phyloP scores from a whole-genome alignment of 192 early-diverging fungal genomes.

The Backusella morwellensis region DNA sequence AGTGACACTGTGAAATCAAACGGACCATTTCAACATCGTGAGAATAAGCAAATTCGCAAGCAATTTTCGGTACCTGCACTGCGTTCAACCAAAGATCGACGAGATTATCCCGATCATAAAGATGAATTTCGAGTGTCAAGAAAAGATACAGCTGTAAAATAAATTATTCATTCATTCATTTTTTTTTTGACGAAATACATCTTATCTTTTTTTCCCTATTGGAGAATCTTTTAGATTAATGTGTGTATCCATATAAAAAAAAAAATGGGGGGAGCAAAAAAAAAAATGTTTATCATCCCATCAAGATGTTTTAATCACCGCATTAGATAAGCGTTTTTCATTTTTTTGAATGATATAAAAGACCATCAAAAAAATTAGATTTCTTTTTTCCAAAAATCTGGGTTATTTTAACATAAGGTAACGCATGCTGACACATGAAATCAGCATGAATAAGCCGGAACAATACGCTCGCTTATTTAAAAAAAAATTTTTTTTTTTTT shows the following conservation, averaged over 20 bases:
- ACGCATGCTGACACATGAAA: conserved; percentile 18
- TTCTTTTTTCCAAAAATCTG: conserved; percentile 7
- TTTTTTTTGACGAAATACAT: background rate
- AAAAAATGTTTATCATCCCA: background rate
- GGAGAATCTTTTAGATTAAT: background rate
- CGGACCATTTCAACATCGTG: background rate
- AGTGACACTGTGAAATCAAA: conserved; percentile 6
- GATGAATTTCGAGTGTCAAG: background rate
- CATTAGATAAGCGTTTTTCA: background rate
- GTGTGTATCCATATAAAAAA: background rate
- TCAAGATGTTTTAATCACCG: conserved; percentile 7
- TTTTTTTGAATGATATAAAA: conserved; percentile 4
- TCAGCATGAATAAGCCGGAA: conserved; percentile 16
- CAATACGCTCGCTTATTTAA: conserved; percentile 3
- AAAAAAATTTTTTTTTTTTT: conserved; percentile 12
- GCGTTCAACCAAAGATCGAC: background rate
- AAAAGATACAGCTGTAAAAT: conserved; percentile 3
- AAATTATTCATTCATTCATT: background rate
- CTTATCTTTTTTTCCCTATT: background rate
- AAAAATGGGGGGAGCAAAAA: background rate
- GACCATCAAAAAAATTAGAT: background rate
- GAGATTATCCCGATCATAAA: conserved; percentile 7
- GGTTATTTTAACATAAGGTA: conserved; percentile 8
- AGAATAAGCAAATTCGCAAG: conserved; percentile 1
- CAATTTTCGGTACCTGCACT: background rate